Percentiles rank a stretch among this genome's conserved stretches.
Evolutionary conservation across 2,329 filamentous ascomycete genomes (phyloP).

Genomic region (Sarocladium kiliense): DNA sequence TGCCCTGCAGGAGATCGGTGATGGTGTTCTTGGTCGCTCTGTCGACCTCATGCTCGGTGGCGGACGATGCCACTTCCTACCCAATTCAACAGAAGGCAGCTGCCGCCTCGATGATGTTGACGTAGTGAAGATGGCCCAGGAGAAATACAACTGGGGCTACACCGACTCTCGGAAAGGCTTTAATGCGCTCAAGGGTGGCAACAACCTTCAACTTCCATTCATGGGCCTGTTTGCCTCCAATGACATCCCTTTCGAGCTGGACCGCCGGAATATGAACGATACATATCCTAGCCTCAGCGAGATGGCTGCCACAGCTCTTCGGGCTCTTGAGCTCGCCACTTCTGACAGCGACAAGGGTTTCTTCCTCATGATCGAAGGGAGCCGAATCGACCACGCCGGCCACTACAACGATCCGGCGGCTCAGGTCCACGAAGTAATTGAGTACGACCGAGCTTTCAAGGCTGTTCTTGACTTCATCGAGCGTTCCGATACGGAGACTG

Average conservation of each 20-base stretch:
- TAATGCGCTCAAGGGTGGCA: constrained; percentile 64
- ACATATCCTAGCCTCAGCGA: constrained; percentile 85
- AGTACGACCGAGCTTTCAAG: constrained; percentile 83
- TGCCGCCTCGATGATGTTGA: constrained; percentile 78
- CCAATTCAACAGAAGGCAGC: constrained; percentile 74
- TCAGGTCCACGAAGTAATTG: constrained; percentile 88
- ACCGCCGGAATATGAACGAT: constrained; percentile 73
- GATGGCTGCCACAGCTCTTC: constrained; percentile 81
- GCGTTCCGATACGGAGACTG: constrained; percentile 63
- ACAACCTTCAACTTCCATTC: constrained; percentile 68
- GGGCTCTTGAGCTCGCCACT: constrained; percentile 75
- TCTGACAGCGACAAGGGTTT: constrained; percentile 83
- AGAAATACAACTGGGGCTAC: constrained; percentile 76
- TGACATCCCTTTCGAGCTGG: constrained; percentile 91
- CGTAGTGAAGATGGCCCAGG: constrained; percentile 65
- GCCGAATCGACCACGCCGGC: constrained; percentile 91
- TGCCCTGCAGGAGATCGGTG: constrained; percentile 85
- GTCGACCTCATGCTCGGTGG: constrained; percentile 93
- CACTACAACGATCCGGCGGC: constrained; percentile 80
- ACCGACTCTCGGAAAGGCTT: constrained; percentile 68
- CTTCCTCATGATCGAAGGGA: constrained; percentile 98
- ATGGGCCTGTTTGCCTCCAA: constrained; percentile 77
- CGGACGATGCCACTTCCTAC: constrained; percentile 86
- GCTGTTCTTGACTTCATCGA: constrained; percentile 81
- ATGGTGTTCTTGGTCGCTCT: constrained; percentile 77